phyloP scores from a whole-genome alignment of 2,329 filamentous ascomycete genomes.

The Sclerotinia sclerotiorum region DNA sequence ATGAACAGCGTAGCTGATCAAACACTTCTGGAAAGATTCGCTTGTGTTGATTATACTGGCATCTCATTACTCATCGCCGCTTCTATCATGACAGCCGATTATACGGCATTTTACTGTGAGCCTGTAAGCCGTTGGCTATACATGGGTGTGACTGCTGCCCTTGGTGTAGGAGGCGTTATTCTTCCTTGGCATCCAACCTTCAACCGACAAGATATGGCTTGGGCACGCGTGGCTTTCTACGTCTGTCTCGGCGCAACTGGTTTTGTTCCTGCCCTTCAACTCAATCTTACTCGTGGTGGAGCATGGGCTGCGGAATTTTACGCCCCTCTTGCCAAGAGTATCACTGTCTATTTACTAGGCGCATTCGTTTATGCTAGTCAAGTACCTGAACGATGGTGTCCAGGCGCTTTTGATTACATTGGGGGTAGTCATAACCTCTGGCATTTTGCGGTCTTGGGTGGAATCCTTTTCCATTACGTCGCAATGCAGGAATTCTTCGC shows the following conservation, averaged over 20 bases:
- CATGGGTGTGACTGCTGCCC: slow-evolving; percentile 74
- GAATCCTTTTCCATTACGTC: slow-evolving; percentile 94
- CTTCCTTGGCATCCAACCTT: slow-evolving; percentile 96
- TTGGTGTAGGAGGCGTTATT: slow-evolving; percentile 85
- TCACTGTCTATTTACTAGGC: slow-evolving; percentile 81
- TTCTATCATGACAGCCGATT: slow-evolving; percentile 97
- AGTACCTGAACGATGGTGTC: slow-evolving; percentile 88
- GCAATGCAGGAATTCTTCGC: slow-evolving; percentile 96
- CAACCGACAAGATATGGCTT: slow-evolving; percentile 89
- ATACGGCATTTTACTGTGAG: slow-evolving; percentile 98
- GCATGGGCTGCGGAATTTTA: slow-evolving; percentile 88
- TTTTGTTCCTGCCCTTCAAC: slow-evolving; percentile 83
- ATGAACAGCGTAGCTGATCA: slow-evolving; percentile 97
- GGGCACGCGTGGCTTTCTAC: slow-evolving; percentile 89
- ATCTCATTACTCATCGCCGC: slow-evolving; percentile 94
- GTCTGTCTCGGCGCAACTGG: slow-evolving; percentile 83
- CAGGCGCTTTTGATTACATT: slow-evolving; percentile 91
- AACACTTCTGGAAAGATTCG: slow-evolving; percentile 86
- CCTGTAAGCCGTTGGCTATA: slow-evolving; percentile 83
- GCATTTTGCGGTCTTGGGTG: slow-evolving; percentile 91
- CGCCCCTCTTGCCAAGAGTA: slow-evolving; percentile 78
- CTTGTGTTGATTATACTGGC: slow-evolving; percentile 96
- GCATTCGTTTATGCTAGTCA: slow-evolving; percentile 89
- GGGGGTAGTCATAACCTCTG: slow-evolving; percentile 97
- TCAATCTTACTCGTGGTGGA: slow-evolving; percentile 74